A percentile compares a stretch with the other conserved stretches of the same genome.
phyloP scores from a whole-genome alignment of 345 rosid genomes.

The Rhizophora mangle region DNA sequence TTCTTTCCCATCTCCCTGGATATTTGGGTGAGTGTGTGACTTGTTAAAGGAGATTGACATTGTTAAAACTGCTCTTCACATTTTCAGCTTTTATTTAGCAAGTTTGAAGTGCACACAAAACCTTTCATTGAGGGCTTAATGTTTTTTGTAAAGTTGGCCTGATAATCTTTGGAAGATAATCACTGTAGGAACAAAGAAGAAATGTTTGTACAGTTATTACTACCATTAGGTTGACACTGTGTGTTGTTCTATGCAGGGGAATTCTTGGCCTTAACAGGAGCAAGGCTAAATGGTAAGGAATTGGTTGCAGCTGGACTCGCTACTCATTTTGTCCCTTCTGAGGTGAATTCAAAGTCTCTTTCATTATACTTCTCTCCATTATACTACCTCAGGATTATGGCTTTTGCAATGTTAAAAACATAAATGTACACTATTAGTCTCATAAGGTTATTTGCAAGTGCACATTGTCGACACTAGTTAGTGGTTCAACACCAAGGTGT shows the following conservation, averaged over 20 bases:
- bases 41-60: conserved; percentile 8
- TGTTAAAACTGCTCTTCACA: not conserved
- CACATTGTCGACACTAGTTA: no score
- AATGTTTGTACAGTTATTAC: not conserved
- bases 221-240: not conserved
- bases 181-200: not conserved
- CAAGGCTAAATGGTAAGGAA: conserved; percentile 80
- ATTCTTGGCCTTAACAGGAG: conserved; percentile 82
- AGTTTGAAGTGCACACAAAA: not conserved
- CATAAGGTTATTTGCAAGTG: no score
- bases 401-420: not conserved
- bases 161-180: not conserved
- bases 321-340: conserved; percentile 84
- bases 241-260: conserved; percentile 53
- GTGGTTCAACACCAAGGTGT: no score
- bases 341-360: conserved; percentile 39
- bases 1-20: conserved; percentile 81
- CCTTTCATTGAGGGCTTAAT: not conserved
- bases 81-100: not conserved
- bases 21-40: conserved; percentile 56
- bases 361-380: not conserved
- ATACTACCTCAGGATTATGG: not conserved
- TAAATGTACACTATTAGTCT: no score
- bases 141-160: not conserved
- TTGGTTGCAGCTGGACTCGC: conserved; percentile 73